phyloP scores from a whole-genome alignment of 306 rosid species.

The Mimosa pudica region DNA sequence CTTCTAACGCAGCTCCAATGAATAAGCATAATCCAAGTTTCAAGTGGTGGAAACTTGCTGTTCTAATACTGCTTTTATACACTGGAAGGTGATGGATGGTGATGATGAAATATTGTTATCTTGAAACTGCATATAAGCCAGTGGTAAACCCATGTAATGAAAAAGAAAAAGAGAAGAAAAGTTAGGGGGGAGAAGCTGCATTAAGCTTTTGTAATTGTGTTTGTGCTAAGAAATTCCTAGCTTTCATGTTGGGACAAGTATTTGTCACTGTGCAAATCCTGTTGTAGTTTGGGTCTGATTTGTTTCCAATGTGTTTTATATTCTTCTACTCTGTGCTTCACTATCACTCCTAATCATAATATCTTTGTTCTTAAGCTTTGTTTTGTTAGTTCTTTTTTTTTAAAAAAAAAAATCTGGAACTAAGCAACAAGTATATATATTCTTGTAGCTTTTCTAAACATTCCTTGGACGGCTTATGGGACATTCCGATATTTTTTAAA shows the following conservation, averaged over 20 bases:
- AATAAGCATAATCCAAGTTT: conserved; percentile 35
- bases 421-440: too few relatives aligned
- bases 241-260: conserved; percentile 72
- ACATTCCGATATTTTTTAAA: too few relatives aligned
- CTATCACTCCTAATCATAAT: background rate
- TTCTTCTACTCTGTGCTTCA: conserved; percentile 7
- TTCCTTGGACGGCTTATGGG: background rate
- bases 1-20: conserved; percentile 51
- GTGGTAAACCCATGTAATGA: background rate
- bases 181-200: conserved; percentile 36
- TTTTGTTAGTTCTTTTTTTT: background rate
- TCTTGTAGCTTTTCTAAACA: background rate
- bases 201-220: conserved; percentile 44
- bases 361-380: conserved; percentile 13
- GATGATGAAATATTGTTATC: background rate
- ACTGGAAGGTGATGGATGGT: conserved; percentile 37
- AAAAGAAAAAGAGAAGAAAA: conserved; percentile 32
- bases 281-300: conserved; percentile 9
- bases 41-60: conserved; percentile 46
- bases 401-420: background rate
- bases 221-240: conserved; percentile 61
- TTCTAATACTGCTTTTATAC: conserved; percentile 47
- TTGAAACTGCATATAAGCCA: background rate
- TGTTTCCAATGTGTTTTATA: conserved; percentile 15
- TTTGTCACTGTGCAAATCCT: conserved; percentile 47